These are phyloP conservation scores for Fusarium sp. DNA, from an alignment of 2,329 filamentous ascomycete genomes.

Conservation along the genomic window DNA sequence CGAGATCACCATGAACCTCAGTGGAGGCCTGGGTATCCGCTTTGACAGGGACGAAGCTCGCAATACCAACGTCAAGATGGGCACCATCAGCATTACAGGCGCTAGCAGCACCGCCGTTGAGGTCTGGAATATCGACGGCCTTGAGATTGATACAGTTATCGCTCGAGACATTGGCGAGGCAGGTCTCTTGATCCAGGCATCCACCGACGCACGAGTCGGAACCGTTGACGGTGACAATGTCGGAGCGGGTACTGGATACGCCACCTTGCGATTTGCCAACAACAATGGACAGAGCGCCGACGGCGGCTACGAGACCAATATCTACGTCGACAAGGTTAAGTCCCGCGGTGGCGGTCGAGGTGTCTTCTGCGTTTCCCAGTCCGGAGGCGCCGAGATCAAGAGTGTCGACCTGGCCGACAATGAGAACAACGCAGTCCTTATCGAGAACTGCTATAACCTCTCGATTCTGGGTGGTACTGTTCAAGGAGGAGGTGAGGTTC, in stretches of 20 bases:
- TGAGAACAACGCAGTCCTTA: constrained; percentile 69
- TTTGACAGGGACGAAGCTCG: constrained; percentile 69
- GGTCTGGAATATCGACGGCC: constrained; percentile 71
- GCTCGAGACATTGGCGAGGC: constrained; percentile 68
- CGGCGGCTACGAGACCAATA: constrained; percentile 66
- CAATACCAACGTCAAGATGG: constrained; percentile 70
- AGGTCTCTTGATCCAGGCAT: constrained; percentile 67
- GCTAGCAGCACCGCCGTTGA: constrained; percentile 70
- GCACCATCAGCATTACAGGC: constrained; percentile 64
- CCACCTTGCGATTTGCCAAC: constrained; percentile 70
- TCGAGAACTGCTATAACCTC: constrained; percentile 73
- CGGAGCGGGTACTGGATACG: constrained; percentile 66
- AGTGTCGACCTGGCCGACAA: constrained; percentile 66
- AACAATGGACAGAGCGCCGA: constrained; percentile 64
- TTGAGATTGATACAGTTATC: constrained; percentile 66
- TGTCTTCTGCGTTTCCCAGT: constrained; percentile 70
- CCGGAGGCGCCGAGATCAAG: constrained; percentile 65
- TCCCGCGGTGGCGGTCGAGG: constrained; percentile 70
- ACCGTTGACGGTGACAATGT: constrained; percentile 71
- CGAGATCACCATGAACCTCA: constrained; percentile 68
- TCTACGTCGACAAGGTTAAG: constrained; percentile 66
- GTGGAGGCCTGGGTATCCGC: constrained; percentile 68
- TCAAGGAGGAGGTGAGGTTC: constrained; percentile 69
- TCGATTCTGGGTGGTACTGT: constrained; percentile 66
- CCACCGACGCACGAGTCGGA: constrained; percentile 66